phyloP scores from a whole-genome alignment of 768 basidiomycete species.

The Suillus bovinus region DNA sequence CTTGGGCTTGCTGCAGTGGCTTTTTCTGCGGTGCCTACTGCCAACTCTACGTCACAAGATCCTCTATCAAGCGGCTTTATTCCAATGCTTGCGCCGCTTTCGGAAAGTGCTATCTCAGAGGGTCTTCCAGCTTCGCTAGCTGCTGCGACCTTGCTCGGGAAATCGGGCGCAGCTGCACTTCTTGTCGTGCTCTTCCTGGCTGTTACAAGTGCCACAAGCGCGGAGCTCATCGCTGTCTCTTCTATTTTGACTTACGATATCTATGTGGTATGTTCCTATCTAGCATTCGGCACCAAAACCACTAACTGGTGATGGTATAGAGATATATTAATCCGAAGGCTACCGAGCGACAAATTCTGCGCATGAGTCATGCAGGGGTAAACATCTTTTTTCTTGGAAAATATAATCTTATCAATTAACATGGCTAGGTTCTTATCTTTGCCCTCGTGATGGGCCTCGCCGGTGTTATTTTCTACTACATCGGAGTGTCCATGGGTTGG shows the following conservation, averaged over 20 bases:
- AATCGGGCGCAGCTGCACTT: constrained; percentile 76
- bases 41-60: constrained; percentile 29
- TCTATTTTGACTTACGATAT: constrained; percentile 83
- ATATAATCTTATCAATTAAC: not conserved
- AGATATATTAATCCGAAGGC: constrained; percentile 82
- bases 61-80: constrained; percentile 52
- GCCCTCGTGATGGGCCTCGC: constrained; percentile 81
- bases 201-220: constrained; percentile 82
- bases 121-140: constrained; percentile 86
- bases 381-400: constrained; percentile 13
- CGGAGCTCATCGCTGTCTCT: constrained; percentile 91
- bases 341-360: constrained; percentile 69
- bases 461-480: constrained; percentile 84
- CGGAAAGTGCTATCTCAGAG: constrained; percentile 73
- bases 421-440: constrained; percentile 58
- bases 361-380: constrained; percentile 68
- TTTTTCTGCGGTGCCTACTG: constrained; percentile 47
- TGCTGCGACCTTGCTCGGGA: constrained; percentile 77
- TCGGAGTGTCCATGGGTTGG: constrained; percentile 93
- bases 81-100: constrained; percentile 43
- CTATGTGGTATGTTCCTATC: constrained; percentile 55
- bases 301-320: constrained; percentile 31
- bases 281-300: not conserved
- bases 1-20: constrained; percentile 89
- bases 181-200: constrained; percentile 85